These are phyloP conservation scores for Cardamine occulta DNA, from an alignment of 345 rosid species.

Conservation along the genomic window DNA sequence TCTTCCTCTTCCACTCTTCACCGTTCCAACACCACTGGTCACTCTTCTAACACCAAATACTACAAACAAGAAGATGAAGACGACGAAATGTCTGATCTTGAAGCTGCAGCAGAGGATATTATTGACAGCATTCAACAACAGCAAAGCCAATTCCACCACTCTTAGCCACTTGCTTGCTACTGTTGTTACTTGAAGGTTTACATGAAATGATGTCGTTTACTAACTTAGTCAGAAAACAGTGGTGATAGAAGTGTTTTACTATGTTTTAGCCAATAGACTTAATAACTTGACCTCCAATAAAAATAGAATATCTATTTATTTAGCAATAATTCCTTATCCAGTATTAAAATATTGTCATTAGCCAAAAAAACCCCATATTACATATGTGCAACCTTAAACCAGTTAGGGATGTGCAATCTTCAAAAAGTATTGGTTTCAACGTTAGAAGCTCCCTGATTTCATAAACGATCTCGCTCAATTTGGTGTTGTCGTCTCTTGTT, in stretches of 20 bases:
- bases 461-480: too few species aligned
- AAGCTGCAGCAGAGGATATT: conserved; percentile 42
- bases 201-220: not conserved
- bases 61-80: conserved; percentile 42
- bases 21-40: conserved; percentile 84
- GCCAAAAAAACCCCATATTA: too few species aligned
- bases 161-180: conserved; percentile 14
- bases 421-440: too few species aligned
- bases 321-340: not conserved
- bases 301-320: not conserved
- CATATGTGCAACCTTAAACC: too few species aligned
- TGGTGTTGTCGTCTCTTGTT: too few species aligned
- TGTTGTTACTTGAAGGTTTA: not conserved
- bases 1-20: conserved; percentile 48
- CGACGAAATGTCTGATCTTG: conserved; percentile 57
- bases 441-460: too few species aligned
- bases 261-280: not conserved
- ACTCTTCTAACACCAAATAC: conserved; percentile 54
- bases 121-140: conserved; percentile 12
- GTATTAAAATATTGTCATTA: not conserved
- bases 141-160: not conserved
- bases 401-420: not conserved
- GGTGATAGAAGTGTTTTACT: not conserved
- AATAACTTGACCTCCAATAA: not conserved
- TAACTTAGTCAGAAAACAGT: not conserved